Conservation (phyloP, 2,329 filamentous ascomycete genomes). For the Colletotrichum chlorophyti region DNA sequence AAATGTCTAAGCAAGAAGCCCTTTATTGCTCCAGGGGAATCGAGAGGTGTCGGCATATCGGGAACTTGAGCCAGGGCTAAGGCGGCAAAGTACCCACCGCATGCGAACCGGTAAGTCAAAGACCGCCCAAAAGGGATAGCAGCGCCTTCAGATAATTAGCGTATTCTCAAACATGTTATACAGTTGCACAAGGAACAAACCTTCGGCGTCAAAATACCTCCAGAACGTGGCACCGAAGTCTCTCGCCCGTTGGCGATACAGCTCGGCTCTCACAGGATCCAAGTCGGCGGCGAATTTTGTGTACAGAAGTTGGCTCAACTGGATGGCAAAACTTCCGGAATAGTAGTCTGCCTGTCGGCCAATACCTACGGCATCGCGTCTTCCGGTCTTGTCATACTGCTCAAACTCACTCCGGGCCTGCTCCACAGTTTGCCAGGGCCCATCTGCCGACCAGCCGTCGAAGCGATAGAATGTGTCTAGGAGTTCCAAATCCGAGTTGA, state of each 20-base stretch:
- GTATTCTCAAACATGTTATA: not conserved
- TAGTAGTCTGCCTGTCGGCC: conserved; percentile 57
- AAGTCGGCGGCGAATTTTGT: conserved; percentile 48
- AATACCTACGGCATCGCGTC: conserved; percentile 32
- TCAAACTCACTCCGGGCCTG: conserved; percentile 29
- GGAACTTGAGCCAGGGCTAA: conserved; percentile 49
- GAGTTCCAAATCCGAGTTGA: conserved; percentile 48
- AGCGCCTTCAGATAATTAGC: conserved; percentile 43
- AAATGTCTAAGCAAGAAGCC: conserved; percentile 57
- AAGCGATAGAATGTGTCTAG: conserved; percentile 52
- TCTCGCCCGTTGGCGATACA: conserved; percentile 46
- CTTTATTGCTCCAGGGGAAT: conserved; percentile 48
- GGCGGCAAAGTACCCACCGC: conserved; percentile 55
- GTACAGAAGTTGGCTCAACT: conserved; percentile 57
- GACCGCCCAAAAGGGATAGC: conserved; percentile 59
- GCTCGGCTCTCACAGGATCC: conserved; percentile 44
- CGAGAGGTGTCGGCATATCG: conserved; percentile 42
- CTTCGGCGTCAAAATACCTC: conserved; percentile 54
- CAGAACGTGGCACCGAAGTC: conserved; percentile 51
- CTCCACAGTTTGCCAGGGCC: conserved; percentile 43
- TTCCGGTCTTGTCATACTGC: conserved; percentile 24
- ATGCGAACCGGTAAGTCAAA: conserved; percentile 58
- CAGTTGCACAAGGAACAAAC: conserved; percentile 32
- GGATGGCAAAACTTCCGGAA: conserved; percentile 60
- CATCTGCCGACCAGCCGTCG: conserved; percentile 56